phyloP scores from a whole-genome alignment of 805 yeast species.

The Starmerella apicola region DNA sequence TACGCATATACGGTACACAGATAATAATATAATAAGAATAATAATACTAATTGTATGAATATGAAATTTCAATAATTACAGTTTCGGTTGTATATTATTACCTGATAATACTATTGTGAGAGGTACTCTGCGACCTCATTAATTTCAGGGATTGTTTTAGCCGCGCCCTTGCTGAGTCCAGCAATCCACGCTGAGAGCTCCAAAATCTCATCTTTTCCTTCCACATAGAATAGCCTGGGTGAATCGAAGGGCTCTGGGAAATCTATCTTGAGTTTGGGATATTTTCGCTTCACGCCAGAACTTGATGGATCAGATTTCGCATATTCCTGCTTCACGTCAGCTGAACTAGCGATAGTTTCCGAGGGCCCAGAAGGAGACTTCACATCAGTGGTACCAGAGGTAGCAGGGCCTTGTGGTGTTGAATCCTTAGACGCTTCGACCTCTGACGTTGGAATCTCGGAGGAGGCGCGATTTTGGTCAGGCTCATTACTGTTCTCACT shows the following conservation, averaged over 20 bases:
- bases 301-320: not conserved
- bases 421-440: not conserved
- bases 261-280: slow-evolving; percentile 15
- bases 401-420: not conserved
- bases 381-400: not conserved
- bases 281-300: slow-evolving; percentile 7
- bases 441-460: not conserved
- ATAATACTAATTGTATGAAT: no score
- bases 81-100: not conserved
- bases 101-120: slow-evolving; percentile 4
- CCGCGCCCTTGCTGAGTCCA: slow-evolving; percentile 16
- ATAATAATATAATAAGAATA: no score
- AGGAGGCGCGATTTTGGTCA: not conserved
- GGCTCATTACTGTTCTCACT: not conserved
- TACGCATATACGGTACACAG: no score
- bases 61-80: not conserved
- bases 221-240: slow-evolving; percentile 18
- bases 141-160: slow-evolving; percentile 3
- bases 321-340: not conserved
- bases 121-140: slow-evolving; percentile 9
- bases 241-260: slow-evolving; percentile 7
- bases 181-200: slow-evolving; percentile 24
- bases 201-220: slow-evolving; percentile 21
- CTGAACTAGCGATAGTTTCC: not conserved
- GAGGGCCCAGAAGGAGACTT: no score